Conservation (phyloP, 2,329 filamentous ascomycete species). For the Penicillium digitatum region DNA sequence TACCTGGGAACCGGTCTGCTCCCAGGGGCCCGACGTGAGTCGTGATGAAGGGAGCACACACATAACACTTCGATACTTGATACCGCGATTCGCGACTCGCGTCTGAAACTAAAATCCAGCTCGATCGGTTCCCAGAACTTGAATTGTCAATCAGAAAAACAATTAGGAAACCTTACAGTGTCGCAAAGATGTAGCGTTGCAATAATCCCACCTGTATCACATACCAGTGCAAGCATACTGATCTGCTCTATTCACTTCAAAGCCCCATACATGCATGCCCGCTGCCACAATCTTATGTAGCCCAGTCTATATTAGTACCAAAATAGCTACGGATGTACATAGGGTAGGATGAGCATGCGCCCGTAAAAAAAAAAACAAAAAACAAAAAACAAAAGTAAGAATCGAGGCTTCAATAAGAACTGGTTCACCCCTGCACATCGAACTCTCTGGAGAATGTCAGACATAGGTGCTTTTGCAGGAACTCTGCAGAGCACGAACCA, state of each 20-base stretch:
- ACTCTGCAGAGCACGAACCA: slow-evolving; percentile 6
- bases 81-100: slow-evolving; percentile 1
- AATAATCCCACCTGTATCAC: slow-evolving; percentile 9
- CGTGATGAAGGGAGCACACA: slow-evolving; percentile 4
- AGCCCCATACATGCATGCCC: background rate
- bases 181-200: slow-evolving; percentile 4
- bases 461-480: slow-evolving; percentile 7
- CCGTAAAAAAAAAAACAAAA: background rate
- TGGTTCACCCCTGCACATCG: slow-evolving; percentile 5
- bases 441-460: slow-evolving; percentile 9
- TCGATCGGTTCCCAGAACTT: background rate
- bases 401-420: background rate
- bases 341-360: background rate
- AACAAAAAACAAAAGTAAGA: background rate
- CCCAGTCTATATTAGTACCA: background rate
- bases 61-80: background rate
- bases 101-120: background rate
- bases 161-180: slow-evolving; percentile 5
- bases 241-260: background rate
- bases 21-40: slow-evolving; percentile 6
- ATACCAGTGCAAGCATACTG: slow-evolving; percentile 6
- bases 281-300: slow-evolving; percentile 3
- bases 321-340: background rate
- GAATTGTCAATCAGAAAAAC: background rate
- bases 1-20: background rate